Evolutionary conservation across 352 stramenopile species (phyloP).

Genomic region (Pythium aquatile): DNA sequence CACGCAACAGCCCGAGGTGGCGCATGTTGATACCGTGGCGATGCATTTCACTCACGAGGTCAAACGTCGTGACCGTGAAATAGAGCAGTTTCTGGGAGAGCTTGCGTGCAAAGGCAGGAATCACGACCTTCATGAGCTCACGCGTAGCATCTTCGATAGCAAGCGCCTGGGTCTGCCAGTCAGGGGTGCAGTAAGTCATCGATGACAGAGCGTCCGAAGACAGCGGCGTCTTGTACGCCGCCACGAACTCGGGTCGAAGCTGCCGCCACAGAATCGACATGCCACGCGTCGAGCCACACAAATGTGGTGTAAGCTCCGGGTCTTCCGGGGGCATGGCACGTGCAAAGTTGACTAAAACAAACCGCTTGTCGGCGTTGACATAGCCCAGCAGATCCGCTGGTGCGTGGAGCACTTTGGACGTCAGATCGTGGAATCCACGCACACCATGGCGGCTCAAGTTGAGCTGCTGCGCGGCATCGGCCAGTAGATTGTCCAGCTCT

Average conservation of each 20-base stretch:
- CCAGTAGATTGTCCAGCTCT: conserved; percentile 69
- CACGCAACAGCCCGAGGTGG: conserved; percentile 81
- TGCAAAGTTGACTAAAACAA: conserved; percentile 83
- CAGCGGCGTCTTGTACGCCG: conserved; percentile 43
- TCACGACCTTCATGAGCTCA: conserved; percentile 67
- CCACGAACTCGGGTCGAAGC: conserved; percentile 86
- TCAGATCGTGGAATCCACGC: conserved; percentile 87
- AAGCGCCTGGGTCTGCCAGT: conserved; percentile 78
- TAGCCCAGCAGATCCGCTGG: conserved; percentile 86
- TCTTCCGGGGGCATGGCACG: conserved; percentile 88
- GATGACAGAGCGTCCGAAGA: conserved; percentile 84
- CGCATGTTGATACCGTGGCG: conserved; percentile 88
- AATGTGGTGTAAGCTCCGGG: conserved; percentile 69
- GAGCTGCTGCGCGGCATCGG: conserved; percentile 51
- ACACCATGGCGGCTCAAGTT: conserved; percentile 87
- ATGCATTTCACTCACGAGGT: conserved; percentile 84
- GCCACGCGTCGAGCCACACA: conserved; percentile 70
- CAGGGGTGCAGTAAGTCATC: conserved; percentile 83
- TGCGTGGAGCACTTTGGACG: conserved; percentile 71
- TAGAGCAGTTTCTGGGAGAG: conserved; percentile 61
- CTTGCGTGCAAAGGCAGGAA: conserved; percentile 80
- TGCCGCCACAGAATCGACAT: conserved; percentile 93
- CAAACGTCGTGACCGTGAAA: conserved; percentile 45
- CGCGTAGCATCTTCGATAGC: conserved; percentile 70
- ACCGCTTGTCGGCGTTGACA: conserved; percentile 45